These are phyloP conservation scores for Phytophthora pisi DNA, from an alignment of 352 stramenopile species.

Conservation along the genomic window DNA sequence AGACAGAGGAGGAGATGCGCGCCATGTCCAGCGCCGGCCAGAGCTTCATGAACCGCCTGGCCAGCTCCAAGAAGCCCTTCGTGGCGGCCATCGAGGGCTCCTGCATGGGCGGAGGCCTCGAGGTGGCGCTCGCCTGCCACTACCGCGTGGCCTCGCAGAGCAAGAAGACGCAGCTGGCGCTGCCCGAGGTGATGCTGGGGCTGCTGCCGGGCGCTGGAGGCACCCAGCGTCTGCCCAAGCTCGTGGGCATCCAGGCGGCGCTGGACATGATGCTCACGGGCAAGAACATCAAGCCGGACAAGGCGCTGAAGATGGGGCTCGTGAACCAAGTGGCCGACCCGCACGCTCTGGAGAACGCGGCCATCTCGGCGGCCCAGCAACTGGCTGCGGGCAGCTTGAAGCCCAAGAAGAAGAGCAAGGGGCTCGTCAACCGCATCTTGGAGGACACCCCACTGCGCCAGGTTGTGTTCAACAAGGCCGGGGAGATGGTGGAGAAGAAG, in stretches of 20 bases:
- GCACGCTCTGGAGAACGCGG: constrained; percentile 90
- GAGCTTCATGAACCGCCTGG: constrained; percentile 92
- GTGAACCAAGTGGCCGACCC: constrained; percentile 95
- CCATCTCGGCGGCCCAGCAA: constrained; percentile 89
- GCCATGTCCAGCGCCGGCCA: constrained; percentile 93
- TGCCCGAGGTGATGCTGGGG: constrained; percentile 98
- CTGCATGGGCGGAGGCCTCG: constrained; percentile 96
- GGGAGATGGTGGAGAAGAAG: constrained; percentile 97
- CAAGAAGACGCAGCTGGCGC: constrained; percentile 95
- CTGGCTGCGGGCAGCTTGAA: constrained; percentile 93
- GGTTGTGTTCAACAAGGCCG: constrained; percentile 95
- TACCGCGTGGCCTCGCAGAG: constrained; percentile 96
- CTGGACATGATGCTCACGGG: constrained; percentile 98
- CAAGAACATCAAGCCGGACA: constrained; percentile 95
- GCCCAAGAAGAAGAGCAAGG: constrained; percentile 91
- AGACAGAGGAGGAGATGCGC: constrained; percentile 93
- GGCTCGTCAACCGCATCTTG: constrained; percentile 86
- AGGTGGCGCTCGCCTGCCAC: constrained; percentile 97
- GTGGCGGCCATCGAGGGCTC: constrained; percentile 97
- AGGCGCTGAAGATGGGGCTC: constrained; percentile 97
- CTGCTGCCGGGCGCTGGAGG: constrained; percentile 97
- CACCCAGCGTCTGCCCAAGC: constrained; percentile 95
- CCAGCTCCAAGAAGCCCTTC: constrained; percentile 93
- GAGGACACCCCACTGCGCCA: constrained; percentile 95
- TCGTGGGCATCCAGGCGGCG: constrained; percentile 93